phyloP scores from a whole-genome alignment of 192 early-diverging fungal genomes.

The Mortierella hygrophila region DNA sequence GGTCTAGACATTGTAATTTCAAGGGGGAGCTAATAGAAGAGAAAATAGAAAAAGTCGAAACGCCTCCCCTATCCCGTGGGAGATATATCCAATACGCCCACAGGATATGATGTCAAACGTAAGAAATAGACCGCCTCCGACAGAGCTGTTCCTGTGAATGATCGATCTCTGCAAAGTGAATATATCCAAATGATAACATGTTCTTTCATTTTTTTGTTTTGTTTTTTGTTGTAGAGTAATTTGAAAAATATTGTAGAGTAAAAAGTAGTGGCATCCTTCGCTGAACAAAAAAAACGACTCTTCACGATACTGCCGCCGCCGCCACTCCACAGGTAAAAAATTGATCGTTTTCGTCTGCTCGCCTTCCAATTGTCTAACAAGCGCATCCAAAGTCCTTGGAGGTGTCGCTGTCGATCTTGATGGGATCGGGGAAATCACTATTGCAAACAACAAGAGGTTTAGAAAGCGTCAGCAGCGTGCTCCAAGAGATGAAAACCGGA shows the following conservation, averaged over 20 bases:
- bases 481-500: not conserved
- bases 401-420: slow-evolving; percentile 86
- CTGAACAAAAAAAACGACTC: not conserved
- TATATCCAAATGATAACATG: not conserved
- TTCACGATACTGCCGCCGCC: not conserved
- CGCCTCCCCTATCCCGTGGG: too few relatives aligned
- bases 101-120: too few relatives aligned
- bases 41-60: too few relatives aligned
- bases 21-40: too few relatives aligned
- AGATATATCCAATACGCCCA: too few relatives aligned
- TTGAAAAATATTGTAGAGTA: not conserved
- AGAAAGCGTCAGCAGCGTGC: not conserved
- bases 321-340: slow-evolving; percentile 5
- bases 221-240: not conserved
- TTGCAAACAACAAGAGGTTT: not conserved
- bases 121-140: too few relatives aligned
- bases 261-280: not conserved
- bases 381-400: slow-evolving; percentile 74
- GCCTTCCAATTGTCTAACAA: slow-evolving; percentile 62
- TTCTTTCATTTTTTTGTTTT: not conserved
- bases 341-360: not conserved
- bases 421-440: slow-evolving; percentile 92
- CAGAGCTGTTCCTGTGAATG: not conserved
- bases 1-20: too few relatives aligned
- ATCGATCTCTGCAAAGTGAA: not conserved